phyloP scores from a whole-genome alignment of 2,329 filamentous ascomycete species.

The Trichophyton benhamiae region DNA sequence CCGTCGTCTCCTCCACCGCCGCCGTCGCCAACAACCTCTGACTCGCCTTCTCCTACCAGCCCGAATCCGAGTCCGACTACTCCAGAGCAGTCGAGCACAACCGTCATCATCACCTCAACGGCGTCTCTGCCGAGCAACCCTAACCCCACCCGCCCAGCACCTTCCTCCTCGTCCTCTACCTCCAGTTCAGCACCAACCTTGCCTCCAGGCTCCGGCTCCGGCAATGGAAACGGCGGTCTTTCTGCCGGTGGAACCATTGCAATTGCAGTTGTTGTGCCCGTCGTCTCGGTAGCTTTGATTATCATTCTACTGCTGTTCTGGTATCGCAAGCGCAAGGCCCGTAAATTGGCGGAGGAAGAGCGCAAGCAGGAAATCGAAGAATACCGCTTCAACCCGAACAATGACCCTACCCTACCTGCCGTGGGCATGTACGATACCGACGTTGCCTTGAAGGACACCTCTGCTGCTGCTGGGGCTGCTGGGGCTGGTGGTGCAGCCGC shows the following conservation, averaged over 20 bases:
- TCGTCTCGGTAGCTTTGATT: conserved; percentile 72
- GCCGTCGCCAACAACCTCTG: conserved; percentile 8
- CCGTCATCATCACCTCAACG: conserved; percentile 19
- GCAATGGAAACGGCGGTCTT: conserved; percentile 24
- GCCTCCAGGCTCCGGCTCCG: conserved; percentile 18
- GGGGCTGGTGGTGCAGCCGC: conserved; percentile 48
- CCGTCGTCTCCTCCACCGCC: conserved; percentile 2
- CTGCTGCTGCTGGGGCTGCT: not conserved
- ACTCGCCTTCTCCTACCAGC: conserved; percentile 3
- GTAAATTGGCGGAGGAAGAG: conserved; percentile 73
- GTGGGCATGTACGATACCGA: conserved; percentile 36
- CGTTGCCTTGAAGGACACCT: conserved; percentile 26
- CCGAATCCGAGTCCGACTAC: not conserved
- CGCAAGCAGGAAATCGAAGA: conserved; percentile 94
- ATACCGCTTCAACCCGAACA: conserved; percentile 95
- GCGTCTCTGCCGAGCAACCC: conserved; percentile 4
- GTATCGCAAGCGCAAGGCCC: conserved; percentile 79
- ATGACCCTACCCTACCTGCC: conserved; percentile 65
- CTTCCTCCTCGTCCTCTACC: conserved; percentile 16
- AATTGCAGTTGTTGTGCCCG: conserved; percentile 85
- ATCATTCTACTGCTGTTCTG: conserved; percentile 65
- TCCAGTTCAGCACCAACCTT: conserved; percentile 18
- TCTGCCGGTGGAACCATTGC: conserved; percentile 59
- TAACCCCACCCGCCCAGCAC: not conserved
- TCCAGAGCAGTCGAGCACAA: conserved; percentile 9